Percentiles rank a stretch among this genome's conserved stretches.
These are phyloP conservation scores for Iris macrosiphon DNA, from an alignment of 106 monocot genomes.

Conservation along the genomic window DNA sequence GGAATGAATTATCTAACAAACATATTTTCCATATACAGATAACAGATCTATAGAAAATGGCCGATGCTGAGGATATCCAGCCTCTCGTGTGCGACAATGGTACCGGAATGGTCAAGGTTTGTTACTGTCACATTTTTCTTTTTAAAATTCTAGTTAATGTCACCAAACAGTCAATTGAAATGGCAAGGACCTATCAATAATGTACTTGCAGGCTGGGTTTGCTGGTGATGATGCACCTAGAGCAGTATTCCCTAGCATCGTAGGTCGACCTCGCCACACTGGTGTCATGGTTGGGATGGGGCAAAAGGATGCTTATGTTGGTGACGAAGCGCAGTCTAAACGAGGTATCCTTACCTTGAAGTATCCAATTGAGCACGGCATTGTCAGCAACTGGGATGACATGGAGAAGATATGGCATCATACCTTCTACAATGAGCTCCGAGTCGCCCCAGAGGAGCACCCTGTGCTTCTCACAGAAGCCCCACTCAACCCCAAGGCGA, in stretches of 20 bases:
- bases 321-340: constrained; percentile 56
- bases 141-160: too few relatives aligned
- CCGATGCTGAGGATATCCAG: too few relatives aligned
- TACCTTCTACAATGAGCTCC: constrained; percentile 50
- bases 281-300: constrained; percentile 72
- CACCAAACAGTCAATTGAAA: too few relatives aligned
- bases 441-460: constrained; percentile 54
- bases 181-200: not conserved
- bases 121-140: too few relatives aligned
- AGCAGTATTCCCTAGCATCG: constrained; percentile 57
- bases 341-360: constrained; percentile 61
- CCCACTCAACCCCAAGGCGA: constrained; percentile 61
- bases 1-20: too few relatives aligned
- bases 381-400: constrained; percentile 73
- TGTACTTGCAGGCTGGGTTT: constrained; percentile 40
- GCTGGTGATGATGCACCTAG: constrained; percentile 63
- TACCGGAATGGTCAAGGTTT: too few relatives aligned
- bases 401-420: constrained; percentile 63
- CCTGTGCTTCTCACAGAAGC: constrained; percentile 61
- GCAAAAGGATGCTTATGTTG: constrained; percentile 52
- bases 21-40: too few relatives aligned
- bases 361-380: constrained; percentile 67
- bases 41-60: too few relatives aligned
- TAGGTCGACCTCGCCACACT: constrained; percentile 52
- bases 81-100: too few relatives aligned